Conservation (phyloP, 75 land plant genomes). For the Pinus albicaulis region DNA sequence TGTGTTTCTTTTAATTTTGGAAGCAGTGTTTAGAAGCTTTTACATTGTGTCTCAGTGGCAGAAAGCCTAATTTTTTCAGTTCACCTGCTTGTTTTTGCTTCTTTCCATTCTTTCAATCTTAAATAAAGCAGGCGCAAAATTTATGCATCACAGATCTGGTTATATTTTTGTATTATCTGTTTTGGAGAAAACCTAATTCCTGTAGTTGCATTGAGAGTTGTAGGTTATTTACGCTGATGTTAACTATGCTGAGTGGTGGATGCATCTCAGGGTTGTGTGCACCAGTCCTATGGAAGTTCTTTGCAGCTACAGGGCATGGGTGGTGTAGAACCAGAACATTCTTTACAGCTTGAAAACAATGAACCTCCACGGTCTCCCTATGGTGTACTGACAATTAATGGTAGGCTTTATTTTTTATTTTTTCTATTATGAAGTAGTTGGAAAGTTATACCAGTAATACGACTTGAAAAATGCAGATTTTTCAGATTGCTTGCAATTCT, state of each 20-base stretch:
- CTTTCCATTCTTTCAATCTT: not conserved
- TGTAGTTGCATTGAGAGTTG: no score
- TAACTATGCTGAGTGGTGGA: no score
- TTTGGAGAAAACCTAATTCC: no score
- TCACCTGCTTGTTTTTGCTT: not conserved
- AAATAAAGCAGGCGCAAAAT: not conserved
- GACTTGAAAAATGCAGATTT: not conserved
- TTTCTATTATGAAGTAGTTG: not conserved
- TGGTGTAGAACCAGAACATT: constrained; percentile 61
- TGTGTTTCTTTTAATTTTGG: not conserved
- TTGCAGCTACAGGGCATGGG: constrained; percentile 62
- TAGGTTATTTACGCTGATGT: no score
- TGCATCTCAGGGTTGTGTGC: constrained; percentile 63
- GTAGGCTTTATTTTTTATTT: constrained; percentile 17
- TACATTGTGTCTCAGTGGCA: not conserved
- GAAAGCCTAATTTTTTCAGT: not conserved
- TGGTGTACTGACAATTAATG: constrained; percentile 58
- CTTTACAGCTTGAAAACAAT: constrained; percentile 52
- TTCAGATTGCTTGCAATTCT: not conserved
- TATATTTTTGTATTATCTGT: not conserved
- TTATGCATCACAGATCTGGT: not conserved
- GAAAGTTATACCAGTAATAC: not conserved
- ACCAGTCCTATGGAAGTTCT: constrained; percentile 65
- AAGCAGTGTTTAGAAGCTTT: not conserved
- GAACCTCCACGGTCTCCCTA: constrained; percentile 59